A percentile compares a stretch with the other conserved stretches of the same genome.
phyloP scores from a whole-genome alignment of 2,329 filamentous ascomycete genomes.

The Torrubiellomyces zombiae region DNA sequence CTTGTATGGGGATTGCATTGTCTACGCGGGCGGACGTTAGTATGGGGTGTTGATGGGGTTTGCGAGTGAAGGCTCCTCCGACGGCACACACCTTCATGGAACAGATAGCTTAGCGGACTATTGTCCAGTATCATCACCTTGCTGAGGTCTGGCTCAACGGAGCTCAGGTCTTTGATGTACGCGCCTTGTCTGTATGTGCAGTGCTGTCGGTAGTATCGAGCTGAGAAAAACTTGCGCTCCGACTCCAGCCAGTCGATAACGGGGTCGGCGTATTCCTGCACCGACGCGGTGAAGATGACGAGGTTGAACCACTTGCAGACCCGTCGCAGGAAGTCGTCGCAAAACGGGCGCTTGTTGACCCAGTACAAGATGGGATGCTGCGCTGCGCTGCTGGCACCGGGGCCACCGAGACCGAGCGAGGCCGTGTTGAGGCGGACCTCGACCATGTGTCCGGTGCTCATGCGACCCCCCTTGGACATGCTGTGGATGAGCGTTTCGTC shows the following conservation, averaged over 20 bases:
- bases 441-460: slow-evolving; percentile 97
- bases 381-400: slow-evolving; percentile 46
- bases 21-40: slow-evolving; percentile 35
- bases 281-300: slow-evolving; percentile 89
- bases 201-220: slow-evolving; percentile 88
- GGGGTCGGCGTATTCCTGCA: slow-evolving; percentile 96
- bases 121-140: slow-evolving; percentile 99
- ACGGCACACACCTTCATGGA: slow-evolving; percentile 67
- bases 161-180: slow-evolving; percentile 95
- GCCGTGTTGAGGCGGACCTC: slow-evolving; percentile 78
- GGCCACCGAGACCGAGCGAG: slow-evolving; percentile 48
- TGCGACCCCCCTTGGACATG: slow-evolving; percentile 88
- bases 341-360: slow-evolving; percentile 93
- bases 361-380: slow-evolving; percentile 97
- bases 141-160: slow-evolving; percentile 90
- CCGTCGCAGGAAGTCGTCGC: slow-evolving; percentile 85
- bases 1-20: slow-evolving; percentile 97
- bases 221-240: slow-evolving; percentile 91
- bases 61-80: neutral
- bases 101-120: slow-evolving; percentile 94
- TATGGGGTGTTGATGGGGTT: slow-evolving; percentile 1
- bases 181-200: slow-evolving; percentile 91
- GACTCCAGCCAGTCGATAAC: slow-evolving; percentile 98
- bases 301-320: slow-evolving; percentile 97
- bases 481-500: slow-evolving; percentile 98